Evolutionary conservation across 768 basidiomycete species (phyloP).

Genomic region (Phylloporus arenicola): DNA sequence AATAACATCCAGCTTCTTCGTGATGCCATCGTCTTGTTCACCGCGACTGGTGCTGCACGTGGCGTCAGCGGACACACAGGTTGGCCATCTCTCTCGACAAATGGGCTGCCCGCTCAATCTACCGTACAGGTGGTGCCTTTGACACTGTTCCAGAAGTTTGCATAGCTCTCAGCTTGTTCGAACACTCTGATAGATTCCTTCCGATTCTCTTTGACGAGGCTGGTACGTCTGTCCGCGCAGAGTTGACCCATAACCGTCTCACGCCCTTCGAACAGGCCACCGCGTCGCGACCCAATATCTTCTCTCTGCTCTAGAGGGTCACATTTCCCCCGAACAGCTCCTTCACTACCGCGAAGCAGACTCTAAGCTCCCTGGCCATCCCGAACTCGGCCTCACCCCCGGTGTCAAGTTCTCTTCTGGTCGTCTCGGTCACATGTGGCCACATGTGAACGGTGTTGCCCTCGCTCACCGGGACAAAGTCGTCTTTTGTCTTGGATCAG

Average conservation of each 20-base stretch:
- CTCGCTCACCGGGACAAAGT: slow-evolving; percentile 73
- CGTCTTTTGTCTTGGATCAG: slow-evolving; percentile 80
- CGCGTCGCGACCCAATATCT: slow-evolving; percentile 90
- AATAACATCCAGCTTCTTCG: slow-evolving; percentile 77
- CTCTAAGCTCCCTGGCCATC: slow-evolving; percentile 84
- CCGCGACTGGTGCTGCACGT: slow-evolving; percentile 77
- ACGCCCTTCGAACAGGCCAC: slow-evolving; percentile 48
- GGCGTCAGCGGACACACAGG: slow-evolving; percentile 87
- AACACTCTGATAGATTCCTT: slow-evolving; percentile 53
- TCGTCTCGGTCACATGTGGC: slow-evolving; percentile 91
- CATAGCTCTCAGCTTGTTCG: slow-evolving; percentile 70
- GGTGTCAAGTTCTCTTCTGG: slow-evolving; percentile 91
- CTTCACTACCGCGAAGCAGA: slow-evolving; percentile 83
- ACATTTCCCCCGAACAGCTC: slow-evolving; percentile 68
- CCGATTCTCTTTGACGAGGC: slow-evolving; percentile 79
- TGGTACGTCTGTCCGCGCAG: slow-evolving; percentile 40
- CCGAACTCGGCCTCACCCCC: slow-evolving; percentile 85
- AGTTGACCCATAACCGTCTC: neutral
- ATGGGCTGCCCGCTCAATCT: neutral
- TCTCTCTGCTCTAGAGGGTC: slow-evolving; percentile 70
- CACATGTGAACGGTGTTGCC: slow-evolving; percentile 79
- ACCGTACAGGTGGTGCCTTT: slow-evolving; percentile 50
- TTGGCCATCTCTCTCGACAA: slow-evolving; percentile 14
- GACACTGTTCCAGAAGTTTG: slow-evolving; percentile 84
- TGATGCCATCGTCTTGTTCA: slow-evolving; percentile 83